Evolutionary conservation across 345 rosid genomes (phyloP).

Genomic region (Pugionium dolabratum): DNA sequence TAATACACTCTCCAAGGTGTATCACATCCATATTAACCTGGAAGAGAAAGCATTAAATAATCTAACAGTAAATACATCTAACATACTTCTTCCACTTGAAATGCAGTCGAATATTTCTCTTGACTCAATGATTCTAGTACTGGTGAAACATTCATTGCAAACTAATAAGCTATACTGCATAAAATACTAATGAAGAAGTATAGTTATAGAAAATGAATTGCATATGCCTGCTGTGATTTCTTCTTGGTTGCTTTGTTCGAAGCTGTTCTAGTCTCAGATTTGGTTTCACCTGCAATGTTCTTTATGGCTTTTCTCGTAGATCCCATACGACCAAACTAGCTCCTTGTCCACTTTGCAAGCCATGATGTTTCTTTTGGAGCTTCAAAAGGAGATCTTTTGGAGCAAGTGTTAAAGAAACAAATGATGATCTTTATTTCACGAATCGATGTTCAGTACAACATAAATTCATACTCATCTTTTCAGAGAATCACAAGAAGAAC

Average conservation of each 20-base stretch:
- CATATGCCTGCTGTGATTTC: conserved; percentile 56
- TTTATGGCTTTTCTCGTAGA: conserved; percentile 67
- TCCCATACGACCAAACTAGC: conserved; percentile 53
- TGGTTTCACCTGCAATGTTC: conserved; percentile 53
- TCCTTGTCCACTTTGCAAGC: conserved; percentile 50
- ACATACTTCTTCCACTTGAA: conserved; percentile 91
- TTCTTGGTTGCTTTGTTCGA: conserved; percentile 45
- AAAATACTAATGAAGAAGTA: background rate
- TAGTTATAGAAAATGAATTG: conserved; percentile 13
- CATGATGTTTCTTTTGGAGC: conserved; percentile 65
- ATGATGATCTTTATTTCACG: too few species aligned
- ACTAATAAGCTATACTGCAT: background rate
- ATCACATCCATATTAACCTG: conserved; percentile 81
- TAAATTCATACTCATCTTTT: conserved; percentile 47
- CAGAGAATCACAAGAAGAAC: too few species aligned
- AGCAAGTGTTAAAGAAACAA: conserved; percentile 24
- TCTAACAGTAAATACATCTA: conserved; percentile 20
- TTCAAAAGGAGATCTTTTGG: conserved; percentile 76
- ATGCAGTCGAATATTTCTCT: conserved; percentile 74
- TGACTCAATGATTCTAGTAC: conserved; percentile 62
- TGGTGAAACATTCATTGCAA: background rate
- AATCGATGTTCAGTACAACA: too few species aligned
- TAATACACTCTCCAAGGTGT: too few species aligned
- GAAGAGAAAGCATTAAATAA: background rate
- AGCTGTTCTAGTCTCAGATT: conserved; percentile 50